Evolutionary conservation across 257 asterid species (phyloP).

Genomic region (Nicotiana benthamiana): DNA sequence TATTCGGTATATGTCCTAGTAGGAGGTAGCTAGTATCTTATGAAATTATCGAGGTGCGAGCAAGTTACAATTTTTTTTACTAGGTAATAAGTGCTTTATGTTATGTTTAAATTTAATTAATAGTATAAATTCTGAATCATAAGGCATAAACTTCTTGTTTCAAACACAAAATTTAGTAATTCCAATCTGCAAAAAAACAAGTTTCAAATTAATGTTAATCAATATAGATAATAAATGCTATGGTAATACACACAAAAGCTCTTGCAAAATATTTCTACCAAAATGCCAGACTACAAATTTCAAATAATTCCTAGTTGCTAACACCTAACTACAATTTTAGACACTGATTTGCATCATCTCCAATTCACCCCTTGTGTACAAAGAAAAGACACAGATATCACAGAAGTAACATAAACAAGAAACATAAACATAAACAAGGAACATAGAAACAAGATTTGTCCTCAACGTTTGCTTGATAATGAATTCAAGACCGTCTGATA

Average conservation of each 20-base stretch:
- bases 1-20: not conserved
- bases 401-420: not conserved
- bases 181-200: not conserved
- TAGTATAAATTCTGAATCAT: not conserved
- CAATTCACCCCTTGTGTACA: not conserved
- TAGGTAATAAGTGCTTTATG: not conserved
- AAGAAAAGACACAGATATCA: not conserved
- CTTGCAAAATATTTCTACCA: not conserved
- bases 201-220: not conserved
- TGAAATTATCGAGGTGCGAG: not conserved
- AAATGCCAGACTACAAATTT: not conserved
- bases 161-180: not conserved
- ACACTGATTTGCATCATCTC: not conserved
- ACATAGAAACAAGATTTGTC: not conserved
- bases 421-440: not conserved
- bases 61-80: not conserved
- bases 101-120: not conserved
- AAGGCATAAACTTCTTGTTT: not conserved
- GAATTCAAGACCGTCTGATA: not conserved
- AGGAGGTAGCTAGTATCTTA: not conserved
- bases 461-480: not conserved
- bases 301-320: not conserved
- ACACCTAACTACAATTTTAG: not conserved
- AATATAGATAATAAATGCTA: not conserved
- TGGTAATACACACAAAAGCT: not conserved